Evolutionary conservation across 306 rosid genomes (phyloP), one percentile per base, ranked within the genome.

Genomic region (Potentilla sterilis): DNA sequence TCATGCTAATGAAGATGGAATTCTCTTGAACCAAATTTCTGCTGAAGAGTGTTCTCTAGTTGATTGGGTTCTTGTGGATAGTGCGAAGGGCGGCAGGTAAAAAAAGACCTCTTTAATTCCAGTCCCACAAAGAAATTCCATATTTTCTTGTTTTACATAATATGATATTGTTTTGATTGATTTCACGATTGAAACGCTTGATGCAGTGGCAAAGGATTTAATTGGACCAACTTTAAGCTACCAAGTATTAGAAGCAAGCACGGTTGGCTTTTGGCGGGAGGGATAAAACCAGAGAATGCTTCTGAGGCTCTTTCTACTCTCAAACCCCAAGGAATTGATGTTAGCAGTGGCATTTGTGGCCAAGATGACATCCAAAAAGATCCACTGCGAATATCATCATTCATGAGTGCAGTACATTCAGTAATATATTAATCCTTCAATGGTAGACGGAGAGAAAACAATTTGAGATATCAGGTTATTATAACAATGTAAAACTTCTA

Each of bases 201-300:
- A 16, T 64, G 71, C 86, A 94, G 97, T 71, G 98, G 98, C 2
- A 73, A 78, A 67, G 90, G 97, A 57, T 95, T 95, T 67, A 73
- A 92, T 58, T 90, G 98, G 97, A 82, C 78, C 21, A 81, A 77
- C 81, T 90, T 95, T 82, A 89, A 84, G 83, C 82, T 84, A 70
- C 97, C 97, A 46, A 73, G 66, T 67, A 84, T 85, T 75, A 79
- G 82, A 79, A 90, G 99, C 89, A 95, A 90, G 76, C 49, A 89
- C 16, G 99, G 98, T n/a, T 91, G 97, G 97, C 96, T 94, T 65
- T 83, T 91, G 80, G 98, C 98, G 12, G 98, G 98, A 86, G 98
- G 97, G 61, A 85, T 93, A 79, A 85, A 78, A 75, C 91, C 96
- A 1, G 82, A 84, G 51, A 92, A 94, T 73, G 92, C 87, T n/a